Base-by-base conservation (phyloP, 306 rosid species). In the Glycine latifolia region DNA sequence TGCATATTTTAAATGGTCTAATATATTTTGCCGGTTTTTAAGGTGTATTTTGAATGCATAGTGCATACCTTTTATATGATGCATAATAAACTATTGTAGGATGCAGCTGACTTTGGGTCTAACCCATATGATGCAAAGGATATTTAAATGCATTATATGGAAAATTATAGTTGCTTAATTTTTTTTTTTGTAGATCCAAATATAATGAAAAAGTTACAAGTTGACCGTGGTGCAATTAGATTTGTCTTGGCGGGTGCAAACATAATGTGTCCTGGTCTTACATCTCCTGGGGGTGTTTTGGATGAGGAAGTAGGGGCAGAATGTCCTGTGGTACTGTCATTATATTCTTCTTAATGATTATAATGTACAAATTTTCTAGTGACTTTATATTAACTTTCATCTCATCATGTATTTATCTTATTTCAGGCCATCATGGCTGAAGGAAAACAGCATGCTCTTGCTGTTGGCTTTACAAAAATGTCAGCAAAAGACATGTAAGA, bases 241-340 rank as follows among this genome's bases (percentile, higher is more conserved):
- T 95, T 89, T 87, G 99, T 95, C 68, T 91, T 95, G 41, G 89
- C 99, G 16, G 99, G 99, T 61, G 99, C 99, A 54, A 95, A 95
- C 96, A 95, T 95, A 76, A 91, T 95, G 99, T 95, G 99, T 84
- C 99, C 99, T 59, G 99, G 99, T 80, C 95, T 95, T 65, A 93
- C 99, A 67, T 95, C 99, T 73, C 97, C 96, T 63, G 98, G 98
- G 66, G 99, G 99, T 73, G 80, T 16, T 83, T 88, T 95, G 92
- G 98, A 95, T 80, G 94, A 89, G 62, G 96, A 86, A 78, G 97
- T 95, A 49, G 97, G 86, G 26, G 88, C 94, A 13, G 99, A 91
- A 84, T 84, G 90, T 75, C 99, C 99, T 46, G 99, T 93, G 99
- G 99, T 95, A 91, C 72, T 77, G 71, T 31, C 66, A 59, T 73